These are phyloP conservation scores for Polygonum aviculare DNA, from an alignment of 148 eudicot species.

Conservation along the genomic window DNA sequence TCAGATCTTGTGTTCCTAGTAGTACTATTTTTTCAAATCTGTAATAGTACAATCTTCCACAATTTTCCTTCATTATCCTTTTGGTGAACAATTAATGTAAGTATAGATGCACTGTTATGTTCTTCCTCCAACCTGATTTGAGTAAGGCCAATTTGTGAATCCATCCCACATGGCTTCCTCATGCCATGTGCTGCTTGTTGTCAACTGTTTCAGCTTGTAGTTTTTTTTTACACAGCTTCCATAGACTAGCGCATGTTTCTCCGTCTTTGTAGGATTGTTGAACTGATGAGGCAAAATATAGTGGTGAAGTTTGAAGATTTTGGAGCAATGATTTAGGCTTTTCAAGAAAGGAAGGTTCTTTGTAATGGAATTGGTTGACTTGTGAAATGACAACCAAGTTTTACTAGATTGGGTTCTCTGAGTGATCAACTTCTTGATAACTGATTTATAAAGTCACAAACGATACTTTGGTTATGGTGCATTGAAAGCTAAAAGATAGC, in stretches of 20 bases:
- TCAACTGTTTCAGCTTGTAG: background rate
- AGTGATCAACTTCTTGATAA: too few species aligned
- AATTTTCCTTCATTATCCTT: background rate
- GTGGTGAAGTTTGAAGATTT: background rate
- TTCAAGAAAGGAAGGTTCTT: background rate
- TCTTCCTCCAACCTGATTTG: background rate
- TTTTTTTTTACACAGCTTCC: background rate
- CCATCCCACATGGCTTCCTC: constrained; percentile 2
- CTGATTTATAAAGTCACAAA: too few species aligned
- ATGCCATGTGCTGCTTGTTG: background rate
- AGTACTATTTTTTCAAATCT: background rate
- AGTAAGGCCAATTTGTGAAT: background rate
- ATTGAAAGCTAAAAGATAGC: background rate
- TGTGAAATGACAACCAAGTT: background rate
- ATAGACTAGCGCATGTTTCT: background rate
- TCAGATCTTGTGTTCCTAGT: background rate
- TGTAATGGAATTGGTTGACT: background rate
- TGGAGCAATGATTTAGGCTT: background rate
- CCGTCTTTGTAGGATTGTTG: background rate
- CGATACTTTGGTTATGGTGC: background rate
- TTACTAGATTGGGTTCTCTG: background rate
- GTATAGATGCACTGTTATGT: background rate
- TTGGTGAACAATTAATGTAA: background rate
- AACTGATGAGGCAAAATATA: background rate
- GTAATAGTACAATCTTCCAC: background rate